phyloP scores from a whole-genome alignment of 1,139 yeast genomes.

The Arxiozyma heterogenica region DNA sequence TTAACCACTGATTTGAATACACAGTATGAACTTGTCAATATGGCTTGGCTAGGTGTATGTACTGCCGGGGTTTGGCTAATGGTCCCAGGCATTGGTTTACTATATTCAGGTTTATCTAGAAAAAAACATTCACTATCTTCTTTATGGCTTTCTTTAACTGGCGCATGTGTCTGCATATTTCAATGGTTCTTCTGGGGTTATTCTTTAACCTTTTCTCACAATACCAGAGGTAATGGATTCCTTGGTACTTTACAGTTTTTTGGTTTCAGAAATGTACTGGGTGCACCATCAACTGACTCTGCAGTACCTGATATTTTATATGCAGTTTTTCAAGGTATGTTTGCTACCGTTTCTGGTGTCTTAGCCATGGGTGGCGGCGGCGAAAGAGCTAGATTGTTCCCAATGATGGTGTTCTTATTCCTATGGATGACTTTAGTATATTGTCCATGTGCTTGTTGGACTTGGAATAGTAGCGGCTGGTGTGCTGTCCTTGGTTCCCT shows the following conservation, averaged over 20 bases:
- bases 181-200: constrained; percentile 99
- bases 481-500: constrained; percentile 68
- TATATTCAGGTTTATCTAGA: constrained; percentile 85
- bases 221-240: constrained; percentile 50
- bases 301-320: constrained; percentile 78
- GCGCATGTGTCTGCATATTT: constrained; percentile 68
- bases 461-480: constrained; percentile 95
- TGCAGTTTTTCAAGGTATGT: constrained; percentile 92
- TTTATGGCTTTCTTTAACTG: constrained; percentile 91
- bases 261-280: constrained; percentile 69
- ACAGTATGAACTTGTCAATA: constrained; percentile 66
- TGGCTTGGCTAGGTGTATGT: constrained; percentile 81
- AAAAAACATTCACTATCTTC: constrained; percentile 86
- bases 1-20: constrained; percentile 61
- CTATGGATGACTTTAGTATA: constrained; percentile 94
- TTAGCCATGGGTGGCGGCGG: constrained; percentile 96
- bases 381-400: constrained; percentile 93
- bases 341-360: constrained; percentile 84
- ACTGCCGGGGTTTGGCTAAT: constrained; percentile 81
- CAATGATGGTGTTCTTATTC: constrained; percentile 90
- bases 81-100: constrained; percentile 88
- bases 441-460: constrained; percentile 93
- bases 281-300: constrained; percentile 61
- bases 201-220: constrained; percentile 72
- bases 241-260: constrained; percentile 76